Evolutionary conservation across 768 basidiomycete genomes (phyloP).

Genomic region (Lentinus tigrinus): DNA sequence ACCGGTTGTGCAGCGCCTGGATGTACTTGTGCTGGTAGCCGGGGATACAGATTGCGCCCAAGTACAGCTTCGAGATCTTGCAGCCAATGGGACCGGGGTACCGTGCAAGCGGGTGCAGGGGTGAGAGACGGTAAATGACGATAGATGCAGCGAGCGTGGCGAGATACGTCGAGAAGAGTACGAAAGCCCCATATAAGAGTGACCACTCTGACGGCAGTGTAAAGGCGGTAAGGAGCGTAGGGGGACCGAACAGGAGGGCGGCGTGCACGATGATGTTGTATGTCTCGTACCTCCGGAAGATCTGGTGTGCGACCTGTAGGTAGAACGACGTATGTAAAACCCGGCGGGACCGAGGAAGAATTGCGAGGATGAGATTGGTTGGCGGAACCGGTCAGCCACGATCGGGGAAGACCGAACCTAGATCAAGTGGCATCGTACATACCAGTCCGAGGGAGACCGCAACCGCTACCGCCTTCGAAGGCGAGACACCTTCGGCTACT

Average conservation of each 20-base stretch:
- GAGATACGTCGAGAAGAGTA: constrained; percentile 22
- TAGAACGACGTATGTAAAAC: no score
- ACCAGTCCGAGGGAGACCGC: no score
- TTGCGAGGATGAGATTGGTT: no score
- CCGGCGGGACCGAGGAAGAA: no score
- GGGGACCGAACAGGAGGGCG: not conserved
- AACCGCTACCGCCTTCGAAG: no score
- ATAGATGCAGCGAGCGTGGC: constrained; percentile 34
- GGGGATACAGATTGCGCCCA: constrained; percentile 15
- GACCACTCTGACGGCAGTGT: not conserved
- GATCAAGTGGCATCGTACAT: no score
- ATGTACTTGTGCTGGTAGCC: constrained; percentile 31
- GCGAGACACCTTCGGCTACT: no score
- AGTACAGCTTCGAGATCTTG: constrained; percentile 30
- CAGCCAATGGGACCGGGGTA: constrained; percentile 34
- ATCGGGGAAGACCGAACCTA: no score
- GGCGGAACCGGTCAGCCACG: no score
- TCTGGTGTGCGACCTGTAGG: constrained; percentile 2
- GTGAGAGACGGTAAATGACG: constrained; percentile 34
- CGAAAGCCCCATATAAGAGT: not conserved
- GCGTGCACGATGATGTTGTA: not conserved
- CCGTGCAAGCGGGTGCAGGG: constrained; percentile 37
- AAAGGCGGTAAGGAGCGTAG: not conserved
- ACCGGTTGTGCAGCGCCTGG: constrained; percentile 33
- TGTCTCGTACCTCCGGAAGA: constrained; percentile 1